phyloP scores from a whole-genome alignment of 352 stramenopile genomes.

The Albugo candida region DNA sequence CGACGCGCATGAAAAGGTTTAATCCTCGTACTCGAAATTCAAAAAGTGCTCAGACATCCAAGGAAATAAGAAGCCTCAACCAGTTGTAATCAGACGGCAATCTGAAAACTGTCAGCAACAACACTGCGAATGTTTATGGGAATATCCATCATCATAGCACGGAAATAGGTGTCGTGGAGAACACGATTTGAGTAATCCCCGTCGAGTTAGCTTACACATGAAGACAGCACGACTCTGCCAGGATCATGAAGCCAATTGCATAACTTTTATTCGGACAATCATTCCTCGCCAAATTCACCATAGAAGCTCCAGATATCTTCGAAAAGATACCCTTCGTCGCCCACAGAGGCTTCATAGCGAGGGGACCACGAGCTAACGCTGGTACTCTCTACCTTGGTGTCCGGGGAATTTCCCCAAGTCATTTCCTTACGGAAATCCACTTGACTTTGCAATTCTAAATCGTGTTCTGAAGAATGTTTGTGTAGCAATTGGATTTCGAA shows the following conservation, averaged over 20 bases:
- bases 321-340: slow-evolving; percentile 7
- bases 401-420: slow-evolving; percentile 83
- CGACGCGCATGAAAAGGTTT: slow-evolving; percentile 59
- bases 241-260: slow-evolving; percentile 71
- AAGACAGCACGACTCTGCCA: slow-evolving; percentile 36
- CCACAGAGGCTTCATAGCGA: slow-evolving; percentile 33
- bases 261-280: slow-evolving; percentile 85
- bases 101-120: slow-evolving; percentile 4
- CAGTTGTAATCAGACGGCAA: not conserved
- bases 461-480: slow-evolving; percentile 40
- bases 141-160: slow-evolving; percentile 49
- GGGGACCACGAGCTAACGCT: slow-evolving; percentile 61
- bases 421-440: slow-evolving; percentile 19
- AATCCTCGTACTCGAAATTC: slow-evolving; percentile 27
- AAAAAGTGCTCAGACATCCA: slow-evolving; percentile 16
- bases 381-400: slow-evolving; percentile 78
- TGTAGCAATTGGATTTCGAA: too few relatives aligned
- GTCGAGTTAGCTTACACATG: slow-evolving; percentile 75
- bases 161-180: slow-evolving; percentile 65
- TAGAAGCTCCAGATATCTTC: slow-evolving; percentile 8
- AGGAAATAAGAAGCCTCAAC: slow-evolving; percentile 10
- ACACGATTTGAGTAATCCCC: slow-evolving; percentile 85
- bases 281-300: slow-evolving; percentile 44
- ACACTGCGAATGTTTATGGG: slow-evolving; percentile 60
- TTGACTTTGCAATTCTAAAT: slow-evolving; percentile 88